Evolutionary conservation across 306 rosid species (phyloP), one percentile per base, ranked within the genome.

Genomic region (Cucumis hystrix): DNA sequence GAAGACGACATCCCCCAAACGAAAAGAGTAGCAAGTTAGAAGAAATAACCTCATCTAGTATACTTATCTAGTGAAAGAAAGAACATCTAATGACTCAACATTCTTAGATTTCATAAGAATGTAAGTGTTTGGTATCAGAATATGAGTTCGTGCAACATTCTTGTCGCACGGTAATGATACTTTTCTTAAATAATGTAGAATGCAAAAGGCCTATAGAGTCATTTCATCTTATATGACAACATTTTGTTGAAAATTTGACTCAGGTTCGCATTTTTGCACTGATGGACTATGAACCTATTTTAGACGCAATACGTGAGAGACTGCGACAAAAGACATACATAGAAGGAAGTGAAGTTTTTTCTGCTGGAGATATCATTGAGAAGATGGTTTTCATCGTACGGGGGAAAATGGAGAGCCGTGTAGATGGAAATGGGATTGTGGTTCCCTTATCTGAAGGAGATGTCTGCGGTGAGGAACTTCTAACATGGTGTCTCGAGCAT

Each of bases 401-500:
- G 0, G 98, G 98, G 21, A 86, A 83, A 85, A 80, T 90, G 86
- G 91, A 84, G 86, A 91, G 96, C 84, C 33, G 64, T 9, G 91
- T 86, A 80, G 93, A 88, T 77, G 91, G 92, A 77, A 86, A 87
- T 76, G 91, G 92, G 78, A 86, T 45, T 66, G 35, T 9, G 30
- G 83, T 86, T 77, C 82, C 90, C 13, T 79, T 94, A 76, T 80
- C 83, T 30, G 98, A 88, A 83, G 96, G 97, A 21, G 91, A 88
- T 76, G 94, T 80, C 33, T 94, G 97, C 55, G 98, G 98, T 10
- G 98, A 94, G 84, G 98, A 94, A 77, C 96, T 91, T 75, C 90
- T 94, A 20, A 73, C 91, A 67, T 90, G 97, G 96, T 90, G 90
- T 84, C 94, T 94, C 14, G 97, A 91, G 82, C 95, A 87, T 85